Evolutionary conservation across 306 rosid genomes (phyloP).

Genomic region (Inga oerstediana): DNA sequence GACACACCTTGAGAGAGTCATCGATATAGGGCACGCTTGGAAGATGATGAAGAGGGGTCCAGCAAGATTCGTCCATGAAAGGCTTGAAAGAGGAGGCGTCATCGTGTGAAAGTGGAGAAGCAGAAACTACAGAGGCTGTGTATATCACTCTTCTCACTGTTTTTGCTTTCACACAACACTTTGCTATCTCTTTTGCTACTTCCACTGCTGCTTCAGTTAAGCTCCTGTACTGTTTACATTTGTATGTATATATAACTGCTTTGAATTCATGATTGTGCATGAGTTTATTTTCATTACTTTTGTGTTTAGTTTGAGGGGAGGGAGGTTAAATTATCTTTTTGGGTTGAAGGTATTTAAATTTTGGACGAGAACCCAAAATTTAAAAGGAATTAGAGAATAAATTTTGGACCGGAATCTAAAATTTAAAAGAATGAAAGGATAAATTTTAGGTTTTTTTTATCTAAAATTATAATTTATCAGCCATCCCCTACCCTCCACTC

Average conservation of each 20-base stretch:
- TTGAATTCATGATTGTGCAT: too few relatives aligned
- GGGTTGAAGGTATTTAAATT: too few relatives aligned
- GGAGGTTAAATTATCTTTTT: too few relatives aligned
- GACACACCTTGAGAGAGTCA: not conserved
- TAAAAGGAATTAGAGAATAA: too few relatives aligned
- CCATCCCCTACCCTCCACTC: too few relatives aligned
- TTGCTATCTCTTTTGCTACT: slow-evolving; percentile 35
- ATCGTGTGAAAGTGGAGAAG: slow-evolving; percentile 49
- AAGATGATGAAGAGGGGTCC: slow-evolving; percentile 45
- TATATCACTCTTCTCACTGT: slow-evolving; percentile 58
- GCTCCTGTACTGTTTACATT: slow-evolving; percentile 31
- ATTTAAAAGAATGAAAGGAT: too few relatives aligned
- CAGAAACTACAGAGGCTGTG: slow-evolving; percentile 45
- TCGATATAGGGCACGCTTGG: not conserved
- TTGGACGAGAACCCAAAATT: too few relatives aligned
- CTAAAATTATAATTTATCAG: too few relatives aligned
- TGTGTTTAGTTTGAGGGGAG: too few relatives aligned
- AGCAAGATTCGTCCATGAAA: slow-evolving; percentile 53
- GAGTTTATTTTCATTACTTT: not conserved
- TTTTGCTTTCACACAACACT: slow-evolving; percentile 34
- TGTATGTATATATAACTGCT: too few relatives aligned
- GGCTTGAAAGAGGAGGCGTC: slow-evolving; percentile 36
- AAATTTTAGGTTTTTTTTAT: too few relatives aligned
- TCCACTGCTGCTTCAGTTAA: slow-evolving; percentile 47
- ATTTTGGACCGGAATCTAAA: too few relatives aligned